These are phyloP conservation scores for Saccharomycopsis oosterbeekiorum DNA, from an alignment of 805 yeast genomes.

Conservation along the genomic window DNA sequence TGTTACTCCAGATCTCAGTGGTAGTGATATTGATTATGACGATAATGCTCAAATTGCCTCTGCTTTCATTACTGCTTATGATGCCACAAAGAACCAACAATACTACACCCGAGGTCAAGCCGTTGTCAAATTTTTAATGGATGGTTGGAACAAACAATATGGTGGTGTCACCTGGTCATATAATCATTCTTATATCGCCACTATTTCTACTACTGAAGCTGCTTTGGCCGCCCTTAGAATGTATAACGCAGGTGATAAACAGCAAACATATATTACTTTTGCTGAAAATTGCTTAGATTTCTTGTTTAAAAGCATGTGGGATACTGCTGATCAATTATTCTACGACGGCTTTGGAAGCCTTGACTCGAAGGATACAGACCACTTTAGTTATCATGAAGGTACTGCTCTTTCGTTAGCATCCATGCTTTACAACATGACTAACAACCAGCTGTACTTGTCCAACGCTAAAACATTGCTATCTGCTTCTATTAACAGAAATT, in stretches of 20 bases:
- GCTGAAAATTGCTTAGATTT: constrained; percentile 51
- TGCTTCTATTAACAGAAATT: constrained; percentile 49
- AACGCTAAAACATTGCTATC: constrained; percentile 31
- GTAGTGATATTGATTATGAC: constrained; percentile 51
- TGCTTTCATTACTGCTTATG: constrained; percentile 54
- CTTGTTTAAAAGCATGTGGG: constrained; percentile 42
- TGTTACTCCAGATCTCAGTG: constrained; percentile 42
- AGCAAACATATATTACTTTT: constrained; percentile 35
- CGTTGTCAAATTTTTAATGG: constrained; percentile 49
- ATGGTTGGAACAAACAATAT: constrained; percentile 41
- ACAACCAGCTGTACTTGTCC: constrained; percentile 38
- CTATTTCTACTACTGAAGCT: constrained; percentile 58
- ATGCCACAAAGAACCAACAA: constrained; percentile 48
- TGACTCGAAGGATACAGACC: constrained; percentile 23
- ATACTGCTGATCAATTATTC: constrained; percentile 43
- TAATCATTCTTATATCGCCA: constrained; percentile 44
- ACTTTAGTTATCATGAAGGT: constrained; percentile 62
- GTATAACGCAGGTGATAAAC: constrained; percentile 41
- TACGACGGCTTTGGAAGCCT: constrained; percentile 43
- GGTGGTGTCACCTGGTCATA: constrained; percentile 66
- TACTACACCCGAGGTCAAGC: constrained; percentile 49
- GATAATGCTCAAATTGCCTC: constrained; percentile 71
- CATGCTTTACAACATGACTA: constrained; percentile 39
- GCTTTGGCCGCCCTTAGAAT: constrained; percentile 52
- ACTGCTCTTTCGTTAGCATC: constrained; percentile 48